These are phyloP conservation scores for Candida ascalaphidarum DNA, from an alignment of 805 yeast genomes.

Conservation along the genomic window DNA sequence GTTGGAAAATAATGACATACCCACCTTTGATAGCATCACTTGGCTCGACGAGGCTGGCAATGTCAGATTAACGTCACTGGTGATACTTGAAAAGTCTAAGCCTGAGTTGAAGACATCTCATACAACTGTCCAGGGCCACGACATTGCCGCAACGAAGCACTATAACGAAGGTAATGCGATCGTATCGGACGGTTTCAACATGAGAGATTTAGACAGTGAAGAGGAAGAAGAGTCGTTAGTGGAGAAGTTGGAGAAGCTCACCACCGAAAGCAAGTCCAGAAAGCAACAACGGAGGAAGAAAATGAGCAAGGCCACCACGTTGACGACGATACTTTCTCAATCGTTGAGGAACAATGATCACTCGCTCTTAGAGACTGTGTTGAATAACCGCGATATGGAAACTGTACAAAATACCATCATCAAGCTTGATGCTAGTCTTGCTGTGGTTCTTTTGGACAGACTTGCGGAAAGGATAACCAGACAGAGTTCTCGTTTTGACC, in stretches of 20 bases:
- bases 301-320: constrained; percentile 40
- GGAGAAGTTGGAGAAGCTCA: constrained; percentile 39
- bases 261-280: constrained; percentile 16
- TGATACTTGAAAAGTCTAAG: constrained; percentile 24
- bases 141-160: constrained; percentile 42
- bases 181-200: constrained; percentile 56
- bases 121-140: constrained; percentile 39
- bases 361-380: constrained; percentile 75
- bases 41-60: constrained; percentile 33
- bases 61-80: constrained; percentile 14
- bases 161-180: constrained; percentile 57
- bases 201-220: constrained; percentile 42
- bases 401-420: constrained; percentile 43
- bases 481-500: constrained; percentile 42
- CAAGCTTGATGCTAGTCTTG: constrained; percentile 40
- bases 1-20: constrained; percentile 53
- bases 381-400: constrained; percentile 44
- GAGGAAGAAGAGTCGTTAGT: constrained; percentile 43
- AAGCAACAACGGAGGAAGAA: constrained; percentile 49
- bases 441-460: constrained; percentile 42
- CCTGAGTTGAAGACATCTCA: constrained; percentile 33
- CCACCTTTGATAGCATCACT: constrained; percentile 46
- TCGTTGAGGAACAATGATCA: constrained; percentile 85
- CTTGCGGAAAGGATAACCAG: constrained; percentile 45
- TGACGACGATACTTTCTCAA: constrained; percentile 79